Base-by-base conservation (phyloP, 2,329 filamentous ascomycete species). In the Coniosporium tulheliwenetii region DNA sequence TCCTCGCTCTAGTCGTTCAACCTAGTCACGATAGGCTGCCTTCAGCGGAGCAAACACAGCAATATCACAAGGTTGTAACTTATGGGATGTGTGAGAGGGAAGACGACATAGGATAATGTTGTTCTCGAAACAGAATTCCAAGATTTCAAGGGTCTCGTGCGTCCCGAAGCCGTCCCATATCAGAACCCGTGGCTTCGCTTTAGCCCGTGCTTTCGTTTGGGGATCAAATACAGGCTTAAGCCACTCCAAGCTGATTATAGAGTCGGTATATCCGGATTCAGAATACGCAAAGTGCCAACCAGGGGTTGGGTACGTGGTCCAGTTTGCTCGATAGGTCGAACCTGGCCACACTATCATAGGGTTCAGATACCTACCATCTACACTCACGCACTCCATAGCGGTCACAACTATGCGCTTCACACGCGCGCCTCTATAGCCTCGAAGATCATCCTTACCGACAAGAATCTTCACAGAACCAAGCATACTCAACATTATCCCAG, bases 141-240 rank as follows among this genome's bases (percentile, higher is more conserved):
- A 37, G 38, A 58, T 44, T 29, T 51, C 32, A 14, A 43, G 52
- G 5, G 53, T 55, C 43, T 62, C 50, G 40, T 63, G 53, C 13
- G 52, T 57, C 12, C 48, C 48, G 40, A 62, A 59, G 38, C 59
- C 48, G 42, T 63, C 50, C 15, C 43, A 55, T 13, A 61, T 57
- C 14, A 61, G 48, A 3, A 60, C 41, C 1, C 55, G 53, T 44
- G 49, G 56, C 42, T 50, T 56, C 8, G 48, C 30, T 16, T 57
- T 47, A 41, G 54, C 57, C 40, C 41, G 42, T 38, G 41, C 47
- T 48, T 48, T 54, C 5, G 56, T 62, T 45, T 56, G 32, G 9
- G 53, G 55, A 45, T 62, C 45, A 47, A 61, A 61, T 3, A 62
- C 45, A 38, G 41, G 47, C 41, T 46, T 54, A 12, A 61, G 44